Evolutionary conservation across 768 basidiomycete species (phyloP), one percentile per base, ranked within the genome.

Genomic region (Boletus tylopilopsis): DNA sequence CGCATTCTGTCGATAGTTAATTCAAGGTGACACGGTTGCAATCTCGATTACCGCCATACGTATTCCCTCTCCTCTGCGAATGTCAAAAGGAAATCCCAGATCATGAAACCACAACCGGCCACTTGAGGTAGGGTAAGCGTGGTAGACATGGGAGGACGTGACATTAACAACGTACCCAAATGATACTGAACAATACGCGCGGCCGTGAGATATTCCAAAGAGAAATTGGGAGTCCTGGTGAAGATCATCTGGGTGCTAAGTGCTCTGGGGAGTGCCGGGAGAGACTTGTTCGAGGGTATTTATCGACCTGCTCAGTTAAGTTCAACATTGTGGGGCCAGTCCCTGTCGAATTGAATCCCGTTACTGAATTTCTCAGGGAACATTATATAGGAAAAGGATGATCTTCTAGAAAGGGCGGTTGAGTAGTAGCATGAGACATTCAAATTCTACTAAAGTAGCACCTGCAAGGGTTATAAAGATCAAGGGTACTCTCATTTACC

Each of bases 31-130:
- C 12, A 13, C 6, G 8, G 3, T 3, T 22, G 6, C n/a, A n/a
- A n/a, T 10, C 24, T 22, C 16, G 19, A 22, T 54, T 47, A 72
- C 70, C 53, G 55, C 68, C 70, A 71, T 19, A 70, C 39, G 21
- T 60, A 55, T 32, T 61, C 62, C 1, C 61, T 51, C 39, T 68
- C 70, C 13, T 50, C 57, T 22, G 49, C 55, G 22, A 62, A 53
- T 5, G 58, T 62, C 36, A 63, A 45, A 4, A 68, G 16, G 15
- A 56, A 45, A 24, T 71, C 70, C 49, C 62, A 68, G 8, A 65
- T 49, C 40, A 61, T 42, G 22, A 71, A 50, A 7, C 49, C 42
- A 33, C 64, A 38, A 3, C 63, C 59, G 1, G 68, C 63, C 23
- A 64, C 71, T 60, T 49, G 42, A 1, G 16, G 2, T 5, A 18